Conservation (phyloP, 2,329 filamentous ascomycete species). For the Nemania sp. region DNA sequence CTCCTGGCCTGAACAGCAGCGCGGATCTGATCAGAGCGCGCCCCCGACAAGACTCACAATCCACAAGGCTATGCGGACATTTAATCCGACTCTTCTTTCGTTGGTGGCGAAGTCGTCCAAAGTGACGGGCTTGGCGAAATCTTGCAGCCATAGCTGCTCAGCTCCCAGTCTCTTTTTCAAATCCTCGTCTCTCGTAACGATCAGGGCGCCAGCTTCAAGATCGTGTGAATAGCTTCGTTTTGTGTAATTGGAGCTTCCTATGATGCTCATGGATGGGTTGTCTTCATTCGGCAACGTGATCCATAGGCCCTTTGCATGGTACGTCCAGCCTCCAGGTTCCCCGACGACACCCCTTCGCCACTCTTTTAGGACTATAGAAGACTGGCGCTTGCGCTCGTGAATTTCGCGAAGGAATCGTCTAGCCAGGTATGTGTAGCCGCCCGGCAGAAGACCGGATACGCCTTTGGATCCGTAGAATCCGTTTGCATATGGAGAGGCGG, state of each 20-base stretch:
- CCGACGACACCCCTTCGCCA: constrained; percentile 85
- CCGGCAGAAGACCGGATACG: constrained; percentile 85
- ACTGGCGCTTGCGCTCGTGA: constrained; percentile 49
- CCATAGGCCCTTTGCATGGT: constrained; percentile 97
- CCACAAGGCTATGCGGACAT: constrained; percentile 91
- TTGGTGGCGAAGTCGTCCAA: constrained; percentile 77
- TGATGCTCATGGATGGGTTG: constrained; percentile 75
- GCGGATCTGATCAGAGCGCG: constrained; percentile 63
- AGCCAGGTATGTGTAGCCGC: constrained; percentile 88
- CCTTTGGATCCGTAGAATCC: constrained; percentile 91
- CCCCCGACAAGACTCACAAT: constrained; percentile 85
- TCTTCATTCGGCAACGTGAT: constrained; percentile 69
- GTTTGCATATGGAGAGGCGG: constrained; percentile 90
- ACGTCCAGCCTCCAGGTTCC: constrained; percentile 87
- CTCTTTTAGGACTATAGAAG: constrained; percentile 75
- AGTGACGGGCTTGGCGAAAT: constrained; percentile 69
- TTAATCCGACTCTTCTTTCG: constrained; percentile 81
- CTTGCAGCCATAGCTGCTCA: constrained; percentile 79
- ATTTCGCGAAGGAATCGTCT: constrained; percentile 73
- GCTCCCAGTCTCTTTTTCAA: constrained; percentile 74
- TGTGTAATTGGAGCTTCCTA: constrained; percentile 95
- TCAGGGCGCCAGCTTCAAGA: constrained; percentile 83
- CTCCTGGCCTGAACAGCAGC: not conserved
- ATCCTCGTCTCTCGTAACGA: constrained; percentile 76
- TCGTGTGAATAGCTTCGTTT: constrained; percentile 91